Evolutionary conservation across 768 basidiomycete genomes (phyloP), one percentile per base, ranked within the genome.

Genomic region (Candolleomyces aberdarensis): DNA sequence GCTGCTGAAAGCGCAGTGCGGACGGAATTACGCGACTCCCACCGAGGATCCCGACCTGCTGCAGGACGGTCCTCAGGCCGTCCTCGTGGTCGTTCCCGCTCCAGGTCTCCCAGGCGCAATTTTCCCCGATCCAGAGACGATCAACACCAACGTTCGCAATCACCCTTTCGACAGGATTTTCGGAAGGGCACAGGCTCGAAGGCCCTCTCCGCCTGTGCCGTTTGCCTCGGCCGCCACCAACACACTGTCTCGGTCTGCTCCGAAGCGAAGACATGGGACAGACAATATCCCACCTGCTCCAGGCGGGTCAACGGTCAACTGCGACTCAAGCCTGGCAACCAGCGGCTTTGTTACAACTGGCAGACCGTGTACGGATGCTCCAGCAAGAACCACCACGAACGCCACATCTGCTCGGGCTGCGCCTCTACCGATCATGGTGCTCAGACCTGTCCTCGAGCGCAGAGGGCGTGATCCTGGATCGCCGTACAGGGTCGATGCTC

Each of bases 401-500:
- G 43, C 2, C 77, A 79, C 66, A 56, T 72, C 10, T 80, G 77
- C 70, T 78, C 76, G 0, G 75, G 78, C 3, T 78, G 78, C 49
- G 71, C 74, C 31, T 40, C 56, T 0, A 3, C 66, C 46, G 36
- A 29, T 36, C 76, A 80, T 48, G 70, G 78, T 31, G 77, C 78
- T 65, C 63, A 72, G 44, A 54, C 31, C 3, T 80, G 78, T 62
- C 64, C 72, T 75, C 64, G 60, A 54, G 69, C 68, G 26, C 62
- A 71, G 73, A 68, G 62, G n/a, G 55, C 46, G 13, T 64, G 60
- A 68, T 0, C 64, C 71, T 0, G 55, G 60, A 47, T 72, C 74
- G 0, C 77, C 72, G 0, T 73, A 74, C 49, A 48, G 62, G 1
- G 53, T 68, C 0, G 61, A 69, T 0, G 64, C 53, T 0, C 78